Evolutionary conservation across 164 flowering plant species (phyloP), one percentile per base, ranked within the genome.

Genomic region (Brasenia schreberi): DNA sequence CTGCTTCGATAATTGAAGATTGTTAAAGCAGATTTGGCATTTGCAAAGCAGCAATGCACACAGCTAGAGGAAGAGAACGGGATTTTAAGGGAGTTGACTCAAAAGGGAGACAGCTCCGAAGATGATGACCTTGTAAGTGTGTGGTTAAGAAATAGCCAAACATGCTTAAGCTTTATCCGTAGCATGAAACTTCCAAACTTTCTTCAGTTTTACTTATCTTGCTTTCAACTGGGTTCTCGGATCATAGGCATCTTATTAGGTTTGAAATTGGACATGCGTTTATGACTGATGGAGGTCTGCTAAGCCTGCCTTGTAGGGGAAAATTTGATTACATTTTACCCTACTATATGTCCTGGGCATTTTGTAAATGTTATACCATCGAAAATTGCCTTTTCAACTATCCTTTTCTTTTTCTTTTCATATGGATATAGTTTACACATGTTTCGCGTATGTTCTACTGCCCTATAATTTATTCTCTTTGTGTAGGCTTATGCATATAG

Each of bases 1-100:
- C 92, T 92, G 18, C 81, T 92, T 23, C 85, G 97, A 42, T 97
- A 95, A 78, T 78, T 95, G 73, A 95, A 95, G 79, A 85, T 96
- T 5, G 81, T 87, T 9, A 95, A 95, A 80, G 97, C 97, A 18
- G 99, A 95, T 67, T 72, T 95, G 62, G 97, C 97, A 64, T 90
- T 92, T 81, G 93, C 97, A 14, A 95, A 92, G 68, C 81, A 80
- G 73, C 75, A 97, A 69, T 84, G 96, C 70, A 71, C 96, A 44
- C 99, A 95, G 78, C 84, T 95, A 16, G 99, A 95, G 76, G 97
- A 95, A 77, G 99, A 95, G 76, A 95, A 95, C 63, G 89, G 78
- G 73, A 72, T 80, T 44, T 92, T 89, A 52, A 71, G 97, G 59
- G 94, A 87, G 78, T 77, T 78, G 67, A 80, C 81, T 61, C 90